Percentiles rank a stretch among this genome's conserved stretches.
Evolutionary conservation across 345 rosid genomes (phyloP).

Genomic region (Noccaea caerulescens): DNA sequence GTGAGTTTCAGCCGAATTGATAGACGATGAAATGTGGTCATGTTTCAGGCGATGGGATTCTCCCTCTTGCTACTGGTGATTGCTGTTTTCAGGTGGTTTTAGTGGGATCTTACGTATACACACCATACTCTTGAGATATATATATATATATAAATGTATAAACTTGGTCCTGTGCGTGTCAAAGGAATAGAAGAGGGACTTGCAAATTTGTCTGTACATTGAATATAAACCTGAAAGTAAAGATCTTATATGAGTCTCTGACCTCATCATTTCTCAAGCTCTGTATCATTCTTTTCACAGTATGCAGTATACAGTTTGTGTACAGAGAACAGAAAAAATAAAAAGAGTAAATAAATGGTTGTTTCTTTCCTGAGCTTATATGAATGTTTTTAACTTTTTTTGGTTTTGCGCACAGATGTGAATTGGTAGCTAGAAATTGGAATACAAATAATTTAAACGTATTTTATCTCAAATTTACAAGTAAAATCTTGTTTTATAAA

Average conservation of each 20-base stretch:
- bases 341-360: constrained; percentile 5
- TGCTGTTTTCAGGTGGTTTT: constrained; percentile 47
- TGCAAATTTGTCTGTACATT: constrained; percentile 33
- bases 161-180: constrained; percentile 28
- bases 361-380: constrained; percentile 8
- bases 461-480: too few species aligned
- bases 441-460: neutral
- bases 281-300: constrained; percentile 22
- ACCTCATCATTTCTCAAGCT: constrained; percentile 7
- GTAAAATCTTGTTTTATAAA: too few species aligned
- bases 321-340: neutral
- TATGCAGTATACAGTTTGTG: constrained; percentile 5
- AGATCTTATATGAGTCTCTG: neutral
- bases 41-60: constrained; percentile 82
- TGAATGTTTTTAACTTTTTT: neutral
- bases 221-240: neutral
- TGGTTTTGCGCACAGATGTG: neutral
- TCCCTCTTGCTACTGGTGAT: constrained; percentile 64
- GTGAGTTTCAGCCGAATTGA: neutral
- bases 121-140: constrained; percentile 10
- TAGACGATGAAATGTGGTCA: constrained; percentile 4
- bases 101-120: constrained; percentile 17
- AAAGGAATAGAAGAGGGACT: constrained; percentile 30
- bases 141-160: neutral
- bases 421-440: neutral